These are phyloP conservation scores for Castanea crenata DNA, from an alignment of 306 rosid genomes.

Conservation along the genomic window DNA sequence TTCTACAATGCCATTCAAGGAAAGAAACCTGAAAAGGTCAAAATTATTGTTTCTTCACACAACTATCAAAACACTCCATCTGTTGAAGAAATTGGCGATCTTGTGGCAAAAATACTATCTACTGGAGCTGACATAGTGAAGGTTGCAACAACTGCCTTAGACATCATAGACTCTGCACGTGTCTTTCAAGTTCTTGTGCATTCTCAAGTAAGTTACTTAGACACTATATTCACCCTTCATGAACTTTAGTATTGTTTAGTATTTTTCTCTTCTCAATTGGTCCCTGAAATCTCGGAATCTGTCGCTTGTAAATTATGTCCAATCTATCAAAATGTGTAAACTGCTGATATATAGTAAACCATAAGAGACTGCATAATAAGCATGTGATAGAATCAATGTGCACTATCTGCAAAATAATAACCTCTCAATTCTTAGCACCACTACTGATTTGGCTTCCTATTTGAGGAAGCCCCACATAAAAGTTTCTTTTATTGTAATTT, in stretches of 20 bases:
- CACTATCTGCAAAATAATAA: background rate
- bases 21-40: slow-evolving; percentile 49
- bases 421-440: background rate
- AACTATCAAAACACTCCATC: slow-evolving; percentile 59
- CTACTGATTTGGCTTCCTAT: background rate
- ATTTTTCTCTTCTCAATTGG: background rate
- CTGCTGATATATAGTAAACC: background rate
- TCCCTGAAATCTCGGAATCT: background rate
- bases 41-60: slow-evolving; percentile 69
- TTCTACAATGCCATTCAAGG: slow-evolving; percentile 39
- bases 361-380: background rate
- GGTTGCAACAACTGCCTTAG: slow-evolving; percentile 65
- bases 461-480: background rate
- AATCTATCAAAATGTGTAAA: background rate
- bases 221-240: background rate
- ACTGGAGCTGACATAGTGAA: slow-evolving; percentile 67
- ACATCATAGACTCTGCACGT: slow-evolving; percentile 59
- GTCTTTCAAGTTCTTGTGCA: slow-evolving; percentile 50
- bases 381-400: background rate
- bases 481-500: background rate
- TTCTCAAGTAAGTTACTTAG: slow-evolving; percentile 47
- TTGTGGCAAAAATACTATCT: slow-evolving; percentile 60
- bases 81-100: slow-evolving; percentile 50
- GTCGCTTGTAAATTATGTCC: background rate
- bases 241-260: background rate